Evolutionary conservation across 768 basidiomycete species (phyloP), one percentile per base, ranked within the genome.

Genomic region (Boletus huronensis): DNA sequence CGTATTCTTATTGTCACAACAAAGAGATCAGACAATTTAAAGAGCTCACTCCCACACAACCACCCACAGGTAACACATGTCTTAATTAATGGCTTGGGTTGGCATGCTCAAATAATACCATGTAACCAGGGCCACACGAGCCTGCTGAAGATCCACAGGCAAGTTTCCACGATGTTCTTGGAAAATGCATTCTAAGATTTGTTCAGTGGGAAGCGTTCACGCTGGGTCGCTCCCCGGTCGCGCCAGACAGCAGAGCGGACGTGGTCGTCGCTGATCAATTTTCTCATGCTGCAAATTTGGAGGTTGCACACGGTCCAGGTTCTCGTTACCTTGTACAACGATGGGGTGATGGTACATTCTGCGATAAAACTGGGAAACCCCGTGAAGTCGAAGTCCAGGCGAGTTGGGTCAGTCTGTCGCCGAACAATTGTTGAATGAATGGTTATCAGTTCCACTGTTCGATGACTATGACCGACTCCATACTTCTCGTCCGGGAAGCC

Each of bases 381-480:
- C 86, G 97, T 57, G 91, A 93, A 75, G 87, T 95, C 40, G 95
- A 99, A 78, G 87, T 99, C 31, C 97, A 99, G 84, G 93, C 89
- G 59, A 61, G 81, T 71, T 34, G 35, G 25, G 40, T 47, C 35
- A 17, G 11, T 54, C 38, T 13, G n/a, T 51, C 48, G 16, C 58
- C 26, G 31, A n/a, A n/a, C 28, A 26, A 52, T 41, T 48, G 48
- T 23, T 41, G 44, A 44, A 49, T 52, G 19, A 56, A 51, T 25
- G 17, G 31, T 41, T 34, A 38, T 56, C 68, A 95, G 90, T 95
- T 93, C 69, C 94, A 98, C 72, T 98, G 94, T 72, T 92, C 92
- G 58, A 92, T 93, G 90, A 88, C 90, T 50, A 92, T 90, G 77
- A 83, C 90, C 39, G 94, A 98, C 74, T 83, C 82, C 34, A 91